phyloP scores from a whole-genome alignment of 495 filamentous ascomycete genomes.

The Endocarpon pusillum region DNA sequence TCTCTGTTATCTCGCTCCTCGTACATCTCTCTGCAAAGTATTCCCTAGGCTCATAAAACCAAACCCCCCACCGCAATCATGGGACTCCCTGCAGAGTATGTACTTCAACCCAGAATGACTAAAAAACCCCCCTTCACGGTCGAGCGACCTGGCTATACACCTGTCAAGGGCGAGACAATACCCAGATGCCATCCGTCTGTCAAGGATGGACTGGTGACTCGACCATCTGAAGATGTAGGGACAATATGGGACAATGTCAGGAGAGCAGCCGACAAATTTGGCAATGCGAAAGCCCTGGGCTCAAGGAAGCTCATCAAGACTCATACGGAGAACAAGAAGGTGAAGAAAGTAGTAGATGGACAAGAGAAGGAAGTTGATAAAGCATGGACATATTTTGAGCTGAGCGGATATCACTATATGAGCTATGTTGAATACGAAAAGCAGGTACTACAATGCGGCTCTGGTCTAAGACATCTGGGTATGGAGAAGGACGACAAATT shows the following conservation, averaged over 20 bases:
- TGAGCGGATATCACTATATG: constrained; percentile 71
- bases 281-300: constrained; percentile 76
- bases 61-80: too few relatives aligned
- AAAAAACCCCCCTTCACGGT: constrained; percentile 53
- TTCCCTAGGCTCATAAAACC: too few relatives aligned
- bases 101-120: constrained; percentile 44
- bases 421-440: constrained; percentile 81
- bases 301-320: constrained; percentile 64
- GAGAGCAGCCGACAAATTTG: constrained; percentile 60
- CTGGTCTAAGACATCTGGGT: constrained; percentile 65
- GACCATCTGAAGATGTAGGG: constrained; percentile 50
- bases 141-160: constrained; percentile 54
- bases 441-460: constrained; percentile 52
- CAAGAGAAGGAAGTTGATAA: constrained; percentile 81
- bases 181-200: constrained; percentile 62
- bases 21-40: too few relatives aligned
- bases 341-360: constrained; percentile 92
- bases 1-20: neutral
- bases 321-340: constrained; percentile 85
- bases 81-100: constrained; percentile 4
- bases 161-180: constrained; percentile 75
- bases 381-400: constrained; percentile 91
- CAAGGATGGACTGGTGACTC: constrained; percentile 50
- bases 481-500: constrained; percentile 54
- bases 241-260: constrained; percentile 80